Evolutionary conservation across 352 stramenopile genomes (phyloP), one percentile per base, ranked within the genome.

Genomic region (Labyrinthula sp.): DNA sequence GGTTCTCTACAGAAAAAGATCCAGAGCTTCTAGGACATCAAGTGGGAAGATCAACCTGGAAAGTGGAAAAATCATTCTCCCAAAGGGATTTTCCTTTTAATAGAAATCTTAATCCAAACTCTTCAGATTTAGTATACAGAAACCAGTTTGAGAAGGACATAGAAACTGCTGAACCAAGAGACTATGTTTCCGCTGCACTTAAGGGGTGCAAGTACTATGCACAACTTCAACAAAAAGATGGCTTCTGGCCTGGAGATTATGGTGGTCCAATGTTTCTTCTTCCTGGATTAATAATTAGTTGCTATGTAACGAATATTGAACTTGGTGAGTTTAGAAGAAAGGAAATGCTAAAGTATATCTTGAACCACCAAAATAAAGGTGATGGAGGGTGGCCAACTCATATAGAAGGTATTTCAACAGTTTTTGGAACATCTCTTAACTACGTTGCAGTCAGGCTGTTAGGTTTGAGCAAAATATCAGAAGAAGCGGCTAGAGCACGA

Each of bases 341-440:
- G 18, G 67, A 30, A 18, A 73, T 76, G 54, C 49, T 67, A 14
- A 57, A 71, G 22, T 89, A 88, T 58, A 64, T 89, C 18, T 58
- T 56, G 38, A 73, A 74, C 38, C 78, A 90, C 58, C 77, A 90
- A 64, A 72, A 85, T 52, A 35, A 31, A 3, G 38, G 47, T 4
- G 77, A 90, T 60, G 78, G 78, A 15, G 76, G 76, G 40, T 90
- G 76, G 76, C 76, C 76, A 31, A 83, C 74, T 27, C 78, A 90
- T 57, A 78, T 90, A 47, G 76, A 90, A 66, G 75, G 70, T 40
- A 68, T 73, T 1, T 77, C 63, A 18, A 88, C 78, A 17, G 86
- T 89, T 72, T 89, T 90, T 65, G 78, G 78, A 38, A 73, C 73
- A 3, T 62, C 72, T 6, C 47, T 89, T 8, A 78, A 68, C 49